Conservation (phyloP, 2,329 filamentous ascomycete species). For the Diaporthe helianthi region DNA sequence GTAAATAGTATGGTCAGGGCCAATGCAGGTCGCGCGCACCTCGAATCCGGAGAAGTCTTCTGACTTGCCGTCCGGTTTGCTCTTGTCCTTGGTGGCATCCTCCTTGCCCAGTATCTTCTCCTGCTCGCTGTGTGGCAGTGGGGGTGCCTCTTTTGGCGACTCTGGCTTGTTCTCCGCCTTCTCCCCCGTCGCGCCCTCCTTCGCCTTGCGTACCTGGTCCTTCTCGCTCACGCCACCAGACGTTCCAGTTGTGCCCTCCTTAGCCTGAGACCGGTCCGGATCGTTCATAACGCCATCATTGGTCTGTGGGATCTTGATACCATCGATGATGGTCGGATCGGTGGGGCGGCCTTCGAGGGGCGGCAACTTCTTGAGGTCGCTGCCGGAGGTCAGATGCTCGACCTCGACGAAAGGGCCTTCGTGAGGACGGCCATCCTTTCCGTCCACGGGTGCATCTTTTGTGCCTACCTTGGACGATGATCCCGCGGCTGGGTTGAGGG, state of each 20-base stretch:
- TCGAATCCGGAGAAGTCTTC: slow-evolving; percentile 61
- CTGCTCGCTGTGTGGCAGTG: slow-evolving; percentile 81
- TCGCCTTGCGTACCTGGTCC: slow-evolving; percentile 74
- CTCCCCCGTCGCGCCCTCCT: slow-evolving; percentile 70
- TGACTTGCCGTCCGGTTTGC: slow-evolving; percentile 46
- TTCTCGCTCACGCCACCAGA: slow-evolving; percentile 91
- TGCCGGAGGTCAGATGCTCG: slow-evolving; percentile 47
- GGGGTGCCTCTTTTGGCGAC: slow-evolving; percentile 84
- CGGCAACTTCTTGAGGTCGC: slow-evolving; percentile 49
- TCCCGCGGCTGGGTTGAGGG: slow-evolving; percentile 36
- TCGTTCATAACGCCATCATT: slow-evolving; percentile 95
- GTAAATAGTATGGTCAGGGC: background rate
- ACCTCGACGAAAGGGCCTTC: slow-evolving; percentile 79
- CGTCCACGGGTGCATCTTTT: slow-evolving; percentile 89
- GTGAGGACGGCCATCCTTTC: slow-evolving; percentile 92
- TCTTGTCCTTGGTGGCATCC: slow-evolving; percentile 50
- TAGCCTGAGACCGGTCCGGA: slow-evolving; percentile 75
- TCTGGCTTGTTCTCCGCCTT: slow-evolving; percentile 78
- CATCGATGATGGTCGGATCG: slow-evolving; percentile 62
- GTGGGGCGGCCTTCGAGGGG: slow-evolving; percentile 57
- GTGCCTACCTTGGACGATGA: slow-evolving; percentile 51
- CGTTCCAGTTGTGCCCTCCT: slow-evolving; percentile 86
- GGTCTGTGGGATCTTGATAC: slow-evolving; percentile 66
- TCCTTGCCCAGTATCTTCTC: slow-evolving; percentile 63
- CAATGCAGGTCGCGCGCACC: slow-evolving; percentile 50